These are phyloP conservation scores for Naganishia sp. DNA, from an alignment of 1,284 basidiomycete species.

Conservation along the genomic window DNA sequence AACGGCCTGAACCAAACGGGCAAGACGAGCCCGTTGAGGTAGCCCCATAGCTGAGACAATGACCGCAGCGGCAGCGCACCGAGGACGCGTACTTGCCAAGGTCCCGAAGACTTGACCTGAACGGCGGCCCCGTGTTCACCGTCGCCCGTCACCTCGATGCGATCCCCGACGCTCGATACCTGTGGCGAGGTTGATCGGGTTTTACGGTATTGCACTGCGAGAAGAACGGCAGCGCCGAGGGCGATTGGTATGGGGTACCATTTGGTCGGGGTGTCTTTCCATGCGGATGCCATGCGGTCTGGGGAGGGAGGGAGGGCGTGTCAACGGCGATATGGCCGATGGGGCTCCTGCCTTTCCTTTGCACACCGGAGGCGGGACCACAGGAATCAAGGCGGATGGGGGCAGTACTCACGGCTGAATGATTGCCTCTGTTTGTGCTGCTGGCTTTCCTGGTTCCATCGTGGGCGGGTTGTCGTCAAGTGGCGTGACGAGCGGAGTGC, in stretches of 20 bases:
- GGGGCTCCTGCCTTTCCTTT: too few species aligned
- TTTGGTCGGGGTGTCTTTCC: constrained; percentile 83
- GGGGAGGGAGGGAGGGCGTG: not conserved
- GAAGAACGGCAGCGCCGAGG: constrained; percentile 82
- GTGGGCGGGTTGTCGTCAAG: constrained; percentile 3
- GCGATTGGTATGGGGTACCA: constrained; percentile 96
- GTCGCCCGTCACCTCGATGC: constrained; percentile 48
- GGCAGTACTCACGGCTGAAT: constrained; percentile 14
- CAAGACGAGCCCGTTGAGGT: constrained; percentile 85
- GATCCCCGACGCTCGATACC: constrained; percentile 37
- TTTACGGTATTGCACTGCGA: constrained; percentile 70
- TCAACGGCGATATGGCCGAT: too few species aligned
- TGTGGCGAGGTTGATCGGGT: constrained; percentile 35
- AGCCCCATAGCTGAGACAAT: constrained; percentile 94
- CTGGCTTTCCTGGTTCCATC: constrained; percentile 5
- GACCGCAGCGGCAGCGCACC: constrained; percentile 92
- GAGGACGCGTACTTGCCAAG: constrained; percentile 96
- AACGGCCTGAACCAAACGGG: constrained; percentile 92
- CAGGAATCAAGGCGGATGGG: not conserved
- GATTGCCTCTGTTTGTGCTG: constrained; percentile 9
- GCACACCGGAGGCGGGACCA: not conserved
- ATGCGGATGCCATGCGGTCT: constrained; percentile 66
- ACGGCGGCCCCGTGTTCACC: constrained; percentile 67
- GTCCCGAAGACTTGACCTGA: constrained; percentile 73
- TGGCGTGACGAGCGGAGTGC: constrained; percentile 1